Conservation (phyloP, 345 rosid genomes). For the Geranium rotundifolium region DNA sequence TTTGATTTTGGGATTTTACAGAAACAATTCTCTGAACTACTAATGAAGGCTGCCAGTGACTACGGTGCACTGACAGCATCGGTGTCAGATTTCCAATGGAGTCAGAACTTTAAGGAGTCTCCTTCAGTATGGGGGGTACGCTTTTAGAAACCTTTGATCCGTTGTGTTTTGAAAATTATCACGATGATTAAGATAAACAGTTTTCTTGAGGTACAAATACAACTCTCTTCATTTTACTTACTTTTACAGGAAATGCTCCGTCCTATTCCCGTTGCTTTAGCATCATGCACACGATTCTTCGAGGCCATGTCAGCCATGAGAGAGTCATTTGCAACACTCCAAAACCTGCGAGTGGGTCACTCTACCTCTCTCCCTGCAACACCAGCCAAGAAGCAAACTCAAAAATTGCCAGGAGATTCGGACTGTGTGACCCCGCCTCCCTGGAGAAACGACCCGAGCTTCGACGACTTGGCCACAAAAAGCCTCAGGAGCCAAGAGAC, state of each 20-base stretch:
- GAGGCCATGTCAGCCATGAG: constrained; percentile 99
- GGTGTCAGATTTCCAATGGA: constrained; percentile 90
- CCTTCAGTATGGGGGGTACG: constrained; percentile 98
- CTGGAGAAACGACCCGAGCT: constrained; percentile 55
- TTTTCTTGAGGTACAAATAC: no score
- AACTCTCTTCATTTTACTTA: not conserved
- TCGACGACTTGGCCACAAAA: constrained; percentile 49
- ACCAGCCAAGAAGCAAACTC: constrained; percentile 34
- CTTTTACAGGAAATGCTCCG: constrained; percentile 83
- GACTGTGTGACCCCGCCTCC: constrained; percentile 62
- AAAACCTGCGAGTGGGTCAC: constrained; percentile 68
- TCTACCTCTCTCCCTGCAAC: constrained; percentile 43
- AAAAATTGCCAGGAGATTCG: constrained; percentile 29
- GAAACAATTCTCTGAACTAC: constrained; percentile 96
- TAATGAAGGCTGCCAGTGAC: constrained; percentile 97
- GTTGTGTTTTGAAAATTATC: no score
- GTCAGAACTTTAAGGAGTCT: constrained; percentile 93
- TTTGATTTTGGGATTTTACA: constrained; percentile 21
- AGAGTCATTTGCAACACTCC: constrained; percentile 90
- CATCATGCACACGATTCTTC: constrained; percentile 91
- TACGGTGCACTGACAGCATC: constrained; percentile 93
- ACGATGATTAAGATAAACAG: no score
- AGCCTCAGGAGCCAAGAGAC: constrained; percentile 28
- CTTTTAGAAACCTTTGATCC: constrained; percentile 7
- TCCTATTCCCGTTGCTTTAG: constrained; percentile 95